phyloP scores from a whole-genome alignment of 2,329 filamentous ascomycete species.

The Pestalotiopsis sp. region DNA sequence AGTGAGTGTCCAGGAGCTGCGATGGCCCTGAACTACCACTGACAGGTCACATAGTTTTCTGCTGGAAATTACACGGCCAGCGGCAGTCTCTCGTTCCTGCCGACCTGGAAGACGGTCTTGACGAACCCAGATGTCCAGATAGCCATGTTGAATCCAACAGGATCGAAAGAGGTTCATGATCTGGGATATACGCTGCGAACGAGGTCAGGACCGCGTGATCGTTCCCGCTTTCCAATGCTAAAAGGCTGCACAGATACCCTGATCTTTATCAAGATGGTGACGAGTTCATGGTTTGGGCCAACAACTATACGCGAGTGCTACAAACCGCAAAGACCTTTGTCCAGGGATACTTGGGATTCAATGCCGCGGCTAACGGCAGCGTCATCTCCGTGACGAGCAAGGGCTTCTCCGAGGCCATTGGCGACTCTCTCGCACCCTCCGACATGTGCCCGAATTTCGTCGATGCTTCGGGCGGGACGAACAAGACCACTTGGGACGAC shows the following conservation, averaged over 20 bases:
- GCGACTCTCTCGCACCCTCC: constrained; percentile 66
- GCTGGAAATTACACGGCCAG: constrained; percentile 54
- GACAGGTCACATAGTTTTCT: constrained; percentile 46
- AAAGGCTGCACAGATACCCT: constrained; percentile 39
- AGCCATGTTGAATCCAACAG: constrained; percentile 61
- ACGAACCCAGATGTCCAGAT: constrained; percentile 59
- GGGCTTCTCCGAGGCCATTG: constrained; percentile 53
- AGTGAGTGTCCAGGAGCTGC: constrained; percentile 31
- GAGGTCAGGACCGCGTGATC: constrained; percentile 26
- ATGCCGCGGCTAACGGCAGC: constrained; percentile 54
- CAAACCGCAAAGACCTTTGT: constrained; percentile 66
- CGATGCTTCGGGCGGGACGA: constrained; percentile 53
- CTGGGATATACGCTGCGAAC: constrained; percentile 56
- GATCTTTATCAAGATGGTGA: constrained; percentile 53
- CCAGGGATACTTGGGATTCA: constrained; percentile 61
- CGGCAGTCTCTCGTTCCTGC: constrained; percentile 58
- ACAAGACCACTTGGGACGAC: constrained; percentile 49
- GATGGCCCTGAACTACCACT: not conserved
- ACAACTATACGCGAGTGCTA: constrained; percentile 66
- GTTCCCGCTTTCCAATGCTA: not conserved
- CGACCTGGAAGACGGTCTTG: constrained; percentile 60
- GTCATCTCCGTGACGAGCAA: constrained; percentile 62
- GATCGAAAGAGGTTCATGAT: constrained; percentile 63
- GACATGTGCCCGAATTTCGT: constrained; percentile 64
- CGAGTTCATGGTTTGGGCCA: constrained; percentile 64